Conservation (phyloP, 306 rosid genomes). For the apple (Malus domestica) region ASM211411v1 NC_041795.1:23368501-23369000, state of each 20-base stretch:
- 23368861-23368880: neutral
- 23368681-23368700: neutral
- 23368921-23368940: neutral
- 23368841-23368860: neutral
- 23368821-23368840: neutral
- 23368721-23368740: no score
- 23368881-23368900: neutral
- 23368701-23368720: neutral
- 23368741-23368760: no score
- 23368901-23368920: neutral
- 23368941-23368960: neutral
- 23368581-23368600: no score
- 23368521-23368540: no score
- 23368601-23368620: neutral
- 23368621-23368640: neutral
- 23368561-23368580: no score
- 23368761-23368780: neutral
- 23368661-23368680: neutral
- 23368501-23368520: neutral
- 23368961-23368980: neutral
- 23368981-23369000: neutral
- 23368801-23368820: neutral
- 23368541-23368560: no score
- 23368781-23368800: neutral
- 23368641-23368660: neutral